Base-by-base conservation (phyloP, 2,329 filamentous ascomycete species). In the Sporothrix dimorphospora region DNA sequence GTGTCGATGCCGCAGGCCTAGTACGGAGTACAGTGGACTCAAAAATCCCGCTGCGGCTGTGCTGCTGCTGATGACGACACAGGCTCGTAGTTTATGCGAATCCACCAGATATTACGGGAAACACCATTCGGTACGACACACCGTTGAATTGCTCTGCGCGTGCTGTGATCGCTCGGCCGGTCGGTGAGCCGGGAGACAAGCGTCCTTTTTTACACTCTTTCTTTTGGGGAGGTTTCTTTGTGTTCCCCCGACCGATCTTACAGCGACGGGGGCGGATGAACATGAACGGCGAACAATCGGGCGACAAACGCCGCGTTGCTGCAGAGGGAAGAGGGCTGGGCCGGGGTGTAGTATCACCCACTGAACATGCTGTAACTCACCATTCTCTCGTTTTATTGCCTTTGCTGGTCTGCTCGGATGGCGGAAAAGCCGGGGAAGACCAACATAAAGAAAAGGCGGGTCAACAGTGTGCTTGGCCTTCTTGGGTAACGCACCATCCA, bases 241-340 rank as follows among this genome's bases (percentile, higher is more conserved):
- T 34, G 61, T 47, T 66, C 21, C 5, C 61, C 61, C 59, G 42
- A 30, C 61, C 61, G 40, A 30, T 66, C 61, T 66, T 27, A 49
- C 61, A 42, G 38, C 42, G 42, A 9, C 61, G 42, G 40, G 59
- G 42, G 42, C 61, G 61, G 61, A 49, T 66, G 61, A 66, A 66
- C 24, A 66, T 12, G 27, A 66, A 34, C 61, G 24, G 38, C 38
- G 14, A 42, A 40, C 27, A 42, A 45, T 2, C 42, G 9, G 42
- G 42, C 2, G 42, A 34, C 30, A 34, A 34, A 34, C 30, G 30
- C 30, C 30, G 30, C 30, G 2, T 5, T 5, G 12, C 24, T 3
- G 9, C 9, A 51, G 47, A 51, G 2, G 49, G 21, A 12, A 53
- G 47, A 49, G 1, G 21, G 49, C n/a, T n/a, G 9, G 8, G 21